Evolutionary conservation across 1,139 yeast species (phyloP).

Genomic region (Saccharomyces hybrid): DNA sequence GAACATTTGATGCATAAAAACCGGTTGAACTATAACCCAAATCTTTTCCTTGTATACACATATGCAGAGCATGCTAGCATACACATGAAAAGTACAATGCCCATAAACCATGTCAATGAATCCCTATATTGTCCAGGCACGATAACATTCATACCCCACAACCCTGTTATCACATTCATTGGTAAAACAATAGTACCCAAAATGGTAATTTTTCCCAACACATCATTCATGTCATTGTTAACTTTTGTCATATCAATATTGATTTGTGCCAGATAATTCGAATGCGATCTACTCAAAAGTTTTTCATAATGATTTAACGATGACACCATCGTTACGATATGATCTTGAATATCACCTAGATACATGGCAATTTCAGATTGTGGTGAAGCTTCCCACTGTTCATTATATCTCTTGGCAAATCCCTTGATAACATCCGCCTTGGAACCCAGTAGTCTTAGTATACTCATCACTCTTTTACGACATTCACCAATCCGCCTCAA

Average conservation of each 20-base stretch:
- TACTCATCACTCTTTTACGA: slow-evolving; percentile 87
- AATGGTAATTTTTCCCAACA: slow-evolving; percentile 84
- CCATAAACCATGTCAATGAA: slow-evolving; percentile 74
- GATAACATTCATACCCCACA: slow-evolving; percentile 97
- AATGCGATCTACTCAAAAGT: slow-evolving; percentile 83
- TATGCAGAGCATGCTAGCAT: slow-evolving; percentile 39
- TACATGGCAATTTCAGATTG: slow-evolving; percentile 80
- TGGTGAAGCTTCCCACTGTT: slow-evolving; percentile 70
- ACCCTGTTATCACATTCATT: slow-evolving; percentile 86
- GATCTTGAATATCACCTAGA: slow-evolving; percentile 90
- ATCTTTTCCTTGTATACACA: slow-evolving; percentile 37
- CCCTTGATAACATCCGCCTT: slow-evolving; percentile 97
- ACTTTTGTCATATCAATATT: slow-evolving; percentile 96
- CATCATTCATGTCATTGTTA: slow-evolving; percentile 96
- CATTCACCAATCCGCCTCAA: slow-evolving; percentile 90
- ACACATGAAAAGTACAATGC: slow-evolving; percentile 39
- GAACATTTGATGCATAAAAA: background rate
- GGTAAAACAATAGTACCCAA: slow-evolving; percentile 93
- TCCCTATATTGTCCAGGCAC: slow-evolving; percentile 86
- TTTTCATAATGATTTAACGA: slow-evolving; percentile 90
- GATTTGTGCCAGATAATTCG: slow-evolving; percentile 91
- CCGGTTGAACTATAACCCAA: slow-evolving; percentile 24
- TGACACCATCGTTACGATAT: slow-evolving; percentile 91
- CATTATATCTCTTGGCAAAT: slow-evolving; percentile 83
- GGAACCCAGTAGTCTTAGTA: slow-evolving; percentile 72